These are phyloP conservation scores for Ceratocystis albifundus DNA, from an alignment of 2,329 filamentous ascomycete genomes.

Conservation along the genomic window DNA sequence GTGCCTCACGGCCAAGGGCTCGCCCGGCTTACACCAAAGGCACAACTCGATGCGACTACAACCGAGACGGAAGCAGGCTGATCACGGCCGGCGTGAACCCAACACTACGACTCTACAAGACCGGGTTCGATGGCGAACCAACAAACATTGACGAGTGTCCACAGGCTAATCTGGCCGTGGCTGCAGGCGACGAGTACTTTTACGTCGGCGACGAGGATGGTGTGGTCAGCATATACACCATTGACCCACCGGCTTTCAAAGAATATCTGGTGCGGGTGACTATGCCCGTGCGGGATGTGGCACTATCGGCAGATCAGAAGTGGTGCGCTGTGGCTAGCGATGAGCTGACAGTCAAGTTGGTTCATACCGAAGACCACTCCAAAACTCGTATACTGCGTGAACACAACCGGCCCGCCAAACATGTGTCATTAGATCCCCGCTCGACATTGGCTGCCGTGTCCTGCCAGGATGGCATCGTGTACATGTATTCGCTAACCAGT, in stretches of 20 bases:
- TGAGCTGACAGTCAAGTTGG: slow-evolving; percentile 81
- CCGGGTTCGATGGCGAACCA: slow-evolving; percentile 84
- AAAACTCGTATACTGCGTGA: slow-evolving; percentile 69
- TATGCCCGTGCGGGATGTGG: slow-evolving; percentile 76
- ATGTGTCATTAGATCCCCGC: slow-evolving; percentile 75
- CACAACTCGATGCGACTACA: slow-evolving; percentile 78
- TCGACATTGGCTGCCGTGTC: slow-evolving; percentile 68
- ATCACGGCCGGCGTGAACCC: slow-evolving; percentile 91
- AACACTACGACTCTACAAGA: slow-evolving; percentile 82
- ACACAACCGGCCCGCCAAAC: slow-evolving; percentile 77
- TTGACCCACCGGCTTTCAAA: slow-evolving; percentile 58
- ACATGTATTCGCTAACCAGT: slow-evolving; percentile 72
- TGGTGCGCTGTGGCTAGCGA: slow-evolving; percentile 97
- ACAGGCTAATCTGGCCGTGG: slow-evolving; percentile 73
- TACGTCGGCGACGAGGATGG: slow-evolving; percentile 88
- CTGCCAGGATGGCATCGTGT: slow-evolving; percentile 78
- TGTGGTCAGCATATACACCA: slow-evolving; percentile 86
- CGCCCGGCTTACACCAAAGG: slow-evolving; percentile 73
- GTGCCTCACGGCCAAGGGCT: slow-evolving; percentile 43
- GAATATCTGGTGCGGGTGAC: slow-evolving; percentile 71
- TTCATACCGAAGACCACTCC: slow-evolving; percentile 67
- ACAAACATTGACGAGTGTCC: slow-evolving; percentile 82
- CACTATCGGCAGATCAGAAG: slow-evolving; percentile 65
- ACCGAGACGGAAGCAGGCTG: slow-evolving; percentile 72
- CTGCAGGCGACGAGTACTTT: slow-evolving; percentile 67